Evolutionary conservation across 179 eudicot species (phyloP), one percentile per base, ranked within the genome.

Genomic region (Camellia oleifera): DNA sequence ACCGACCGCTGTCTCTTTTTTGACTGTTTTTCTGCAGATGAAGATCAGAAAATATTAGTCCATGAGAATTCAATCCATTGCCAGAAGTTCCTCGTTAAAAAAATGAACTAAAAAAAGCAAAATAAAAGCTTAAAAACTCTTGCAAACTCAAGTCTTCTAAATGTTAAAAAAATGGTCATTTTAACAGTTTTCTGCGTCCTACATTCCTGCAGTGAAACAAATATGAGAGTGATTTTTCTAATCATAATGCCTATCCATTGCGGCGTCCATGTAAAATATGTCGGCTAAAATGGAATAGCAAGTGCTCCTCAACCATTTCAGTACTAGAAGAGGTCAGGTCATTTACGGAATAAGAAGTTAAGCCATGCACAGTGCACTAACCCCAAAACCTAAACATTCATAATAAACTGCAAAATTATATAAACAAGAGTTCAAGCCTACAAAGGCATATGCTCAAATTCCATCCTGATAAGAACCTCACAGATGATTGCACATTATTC

Each of bases 21-120:
- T 79, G 71, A 81, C 77, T 64, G 74, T 76, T 85, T 87, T 69
- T 82, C 92, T 88, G 90, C 80, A 83, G 0, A 52, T 5, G 63
- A 62, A 45, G 66, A 14, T 40, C 10, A 15, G 20, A 74, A 42
- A 15, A 57, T 3, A 74, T 23, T 65, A 65, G 42, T 65, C 44
- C 42, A 23, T 65, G 13, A 65, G 64, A 10, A 72, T 18, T 72
- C 48, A 32, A 56, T 71, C 14, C 15, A 48, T 10, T 62, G 20
- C 57, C 62, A 23, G 18, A 72, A 23, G 40, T 53, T 69, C 17
- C 53, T 17, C 7, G 1, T 53, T n/a, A 46, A 32, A n/a, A 70
- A 53, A 48, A 18, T 7, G 7, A 44, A 69, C 46, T 7, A 11
- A 70, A 17, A 48, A 48, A 70, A 26, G 26, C 45, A 54, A 54